Evolutionary conservation across 768 basidiomycete species (phyloP), one percentile per base, ranked within the genome.

Genomic region (Panaeolus papilionaceus): DNA sequence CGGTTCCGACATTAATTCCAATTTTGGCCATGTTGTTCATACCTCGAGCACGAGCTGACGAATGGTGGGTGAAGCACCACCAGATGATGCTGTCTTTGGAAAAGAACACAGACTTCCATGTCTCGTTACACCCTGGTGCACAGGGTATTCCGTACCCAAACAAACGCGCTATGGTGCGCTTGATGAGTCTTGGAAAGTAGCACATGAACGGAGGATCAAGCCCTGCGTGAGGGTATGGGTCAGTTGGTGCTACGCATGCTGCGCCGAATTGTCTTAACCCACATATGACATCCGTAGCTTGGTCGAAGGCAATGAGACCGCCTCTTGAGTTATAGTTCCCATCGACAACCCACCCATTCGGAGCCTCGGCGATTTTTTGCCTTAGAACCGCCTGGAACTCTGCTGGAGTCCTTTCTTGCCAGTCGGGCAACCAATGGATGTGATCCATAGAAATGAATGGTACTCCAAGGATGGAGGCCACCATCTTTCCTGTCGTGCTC

Each of bases 121-220:
- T 76, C 63, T 88, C 85, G 1, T 20, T 7, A 69, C 87, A 88
- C 0, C 84, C 87, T 8, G 80, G 78, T 23, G 82, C 83, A 69
- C 88, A 88, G 1, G 79, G 67, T 0, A 71, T 66, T 0, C 61
- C 38, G n/a, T 79, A 64, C 1, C 79, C 62, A 10, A 82, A 54
- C 10, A 86, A 54, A 38, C 87, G 82, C 66, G 77, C 71, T 14
- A 88, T 70, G 0, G 89, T 90, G 49, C 89, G 81, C 62, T 78
- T 69, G 69, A 83, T 71, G 26, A 89, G 70, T 18, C 89, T 86
- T 37, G 89, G 87, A 65, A 91, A 81, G 77, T 90, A 91, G 16
- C 84, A 74, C 12, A 77, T 16, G 39, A 90, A 75, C 9, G 89
- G 89, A 10, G 88, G 88, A 69, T 90, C 88, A 28, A 91, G 78